phyloP scores from a whole-genome alignment of 306 rosid species.

The Vigna radiata region DNA sequence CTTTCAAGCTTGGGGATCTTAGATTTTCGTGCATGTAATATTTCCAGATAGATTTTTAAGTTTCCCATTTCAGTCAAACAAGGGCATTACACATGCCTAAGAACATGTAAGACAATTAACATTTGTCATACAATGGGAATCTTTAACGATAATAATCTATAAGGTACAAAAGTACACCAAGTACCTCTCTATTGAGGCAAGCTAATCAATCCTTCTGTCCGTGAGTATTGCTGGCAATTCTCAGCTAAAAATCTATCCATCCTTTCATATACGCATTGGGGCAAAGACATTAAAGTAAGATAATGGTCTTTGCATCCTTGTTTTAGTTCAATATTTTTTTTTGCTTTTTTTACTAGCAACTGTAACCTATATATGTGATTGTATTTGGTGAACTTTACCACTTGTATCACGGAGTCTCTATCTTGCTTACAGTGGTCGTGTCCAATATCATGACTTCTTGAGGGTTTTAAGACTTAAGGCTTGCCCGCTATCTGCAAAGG shows the following conservation, averaged over 20 bases:
- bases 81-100: not conserved
- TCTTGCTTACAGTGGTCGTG: conserved; percentile 74
- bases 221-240: not conserved
- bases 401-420: conserved; percentile 17
- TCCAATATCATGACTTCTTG: conserved; percentile 73
- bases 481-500: conserved; percentile 77
- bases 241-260: not conserved
- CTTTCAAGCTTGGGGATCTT: not conserved
- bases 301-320: conserved; percentile 8
- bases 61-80: not conserved
- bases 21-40: not conserved
- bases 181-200: not conserved
- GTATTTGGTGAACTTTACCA: conserved; percentile 9
- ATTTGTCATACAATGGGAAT: not conserved
- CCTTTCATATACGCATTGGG: conserved; percentile 16
- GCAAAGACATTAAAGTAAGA: not conserved
- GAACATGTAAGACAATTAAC: not conserved
- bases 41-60: not conserved
- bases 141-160: not conserved
- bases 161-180: not conserved
- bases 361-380: conserved; percentile 20
- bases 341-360: not conserved
- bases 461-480: conserved; percentile 71
- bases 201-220: not conserved
- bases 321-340: conserved; percentile 7